Evolutionary conservation across 768 basidiomycete genomes (phyloP), one percentile per base, ranked within the genome.

Genomic region (Mycena metata): DNA sequence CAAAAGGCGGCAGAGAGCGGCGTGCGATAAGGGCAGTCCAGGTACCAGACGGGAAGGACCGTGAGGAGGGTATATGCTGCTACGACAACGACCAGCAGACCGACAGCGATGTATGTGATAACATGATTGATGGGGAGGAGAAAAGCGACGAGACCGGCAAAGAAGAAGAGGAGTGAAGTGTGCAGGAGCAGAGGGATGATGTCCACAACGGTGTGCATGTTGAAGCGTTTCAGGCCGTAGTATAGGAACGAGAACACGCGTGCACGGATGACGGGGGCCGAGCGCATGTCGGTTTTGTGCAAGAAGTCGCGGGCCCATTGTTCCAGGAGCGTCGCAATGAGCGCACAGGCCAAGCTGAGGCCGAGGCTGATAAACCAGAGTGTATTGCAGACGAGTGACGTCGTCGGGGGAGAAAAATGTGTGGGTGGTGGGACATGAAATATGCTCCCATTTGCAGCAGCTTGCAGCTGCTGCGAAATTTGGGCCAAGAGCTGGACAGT

Each of bases 121-220:
- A 23, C 5, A 4, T 15, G 3, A 17, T 56, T 56, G 39, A 56
- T 42, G 21, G 54, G 54, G 54, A 41, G 12, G n/a, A 56, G 54
- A 21, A 56, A 42, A 2, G 23, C 54, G 23, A 56, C 54, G 13
- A 56, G 54, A 10, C 54, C 54, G 1, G 54, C 39, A 24, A 56
- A 56, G 54, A 56, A 61, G 7, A 50, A 41, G 36, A 61, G 26
- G 5, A 61, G 30, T 9, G 47, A 47, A 1, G 36, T 4, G 35
- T 61, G 47, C n/a, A 61, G 47, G 5, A 61, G 60, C 17, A 61
- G 60, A 6, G 60, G 60, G 46, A 61, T 39, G 19, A 50, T 26
- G 17, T 61, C 47, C 21, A 61, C 60, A 8, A 59, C 57, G 5
- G 19, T n/a, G n/a, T n/a, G n/a, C n/a, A n/a, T n/a, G n/a, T n/a